These are phyloP conservation scores for Heterobasidion parviporum DNA, from an alignment of 1,284 basidiomycete species.

Conservation along the genomic window DNA sequence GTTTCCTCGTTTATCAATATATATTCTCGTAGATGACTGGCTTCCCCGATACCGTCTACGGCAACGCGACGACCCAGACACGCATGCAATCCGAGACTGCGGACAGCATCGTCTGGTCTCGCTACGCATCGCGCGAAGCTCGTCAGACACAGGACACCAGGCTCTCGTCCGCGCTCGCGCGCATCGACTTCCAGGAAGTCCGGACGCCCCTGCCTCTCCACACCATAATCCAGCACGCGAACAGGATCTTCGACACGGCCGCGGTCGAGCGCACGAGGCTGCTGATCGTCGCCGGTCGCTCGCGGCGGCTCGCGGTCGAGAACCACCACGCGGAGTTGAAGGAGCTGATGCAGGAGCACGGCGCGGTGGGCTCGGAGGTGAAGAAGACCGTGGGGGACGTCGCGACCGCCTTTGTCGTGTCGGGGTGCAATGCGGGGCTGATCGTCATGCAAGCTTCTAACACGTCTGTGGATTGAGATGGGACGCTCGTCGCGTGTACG, in stretches of 20 bases:
- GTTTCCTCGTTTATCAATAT: neutral
- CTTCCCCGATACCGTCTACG: constrained; percentile 40
- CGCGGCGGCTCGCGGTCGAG: constrained; percentile 58
- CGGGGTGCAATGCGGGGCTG: constrained; percentile 51
- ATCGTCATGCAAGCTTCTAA: constrained; percentile 63
- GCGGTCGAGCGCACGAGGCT: constrained; percentile 29
- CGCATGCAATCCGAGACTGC: constrained; percentile 37
- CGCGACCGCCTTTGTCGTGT: constrained; percentile 63
- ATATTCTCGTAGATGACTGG: constrained; percentile 16
- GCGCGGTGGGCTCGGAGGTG: constrained; percentile 44
- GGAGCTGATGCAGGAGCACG: constrained; percentile 50
- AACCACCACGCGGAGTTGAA: constrained; percentile 59
- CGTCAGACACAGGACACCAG: constrained; percentile 15
- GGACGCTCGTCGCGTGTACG: too few relatives aligned
- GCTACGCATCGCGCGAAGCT: constrained; percentile 28
- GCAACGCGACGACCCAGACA: constrained; percentile 29
- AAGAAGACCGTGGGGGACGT: constrained; percentile 79
- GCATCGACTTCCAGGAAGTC: constrained; percentile 50
- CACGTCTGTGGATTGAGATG: neutral
- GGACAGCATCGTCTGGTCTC: constrained; percentile 30
- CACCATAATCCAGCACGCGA: constrained; percentile 29
- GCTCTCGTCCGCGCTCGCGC: constrained; percentile 30
- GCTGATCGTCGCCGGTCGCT: constrained; percentile 62
- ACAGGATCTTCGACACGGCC: constrained; percentile 13
- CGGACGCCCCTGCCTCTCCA: constrained; percentile 48